phyloP scores from a whole-genome alignment of 1,284 basidiomycete species.

The Leccinum laetum region DNA sequence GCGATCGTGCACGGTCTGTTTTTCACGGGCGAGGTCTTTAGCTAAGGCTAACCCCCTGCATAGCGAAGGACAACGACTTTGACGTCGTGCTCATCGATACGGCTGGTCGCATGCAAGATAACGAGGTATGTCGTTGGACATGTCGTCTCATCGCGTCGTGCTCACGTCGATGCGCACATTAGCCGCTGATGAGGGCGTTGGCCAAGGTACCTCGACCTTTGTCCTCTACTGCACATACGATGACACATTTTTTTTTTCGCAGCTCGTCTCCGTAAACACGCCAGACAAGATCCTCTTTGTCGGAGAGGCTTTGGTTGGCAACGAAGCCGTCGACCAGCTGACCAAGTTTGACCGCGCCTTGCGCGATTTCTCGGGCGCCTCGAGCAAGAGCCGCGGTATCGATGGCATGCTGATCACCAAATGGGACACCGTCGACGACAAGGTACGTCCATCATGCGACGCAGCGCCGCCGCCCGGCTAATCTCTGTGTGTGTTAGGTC shows the following conservation, averaged over 20 bases:
- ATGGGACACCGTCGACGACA: slow-evolving; percentile 97
- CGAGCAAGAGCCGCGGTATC: slow-evolving; percentile 80
- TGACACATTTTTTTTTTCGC: slow-evolving; percentile 7
- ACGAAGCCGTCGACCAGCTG: slow-evolving; percentile 95
- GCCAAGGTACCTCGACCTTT: slow-evolving; percentile 67
- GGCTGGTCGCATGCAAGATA: slow-evolving; percentile 98
- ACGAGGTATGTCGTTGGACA: slow-evolving; percentile 68
- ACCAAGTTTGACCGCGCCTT: slow-evolving; percentile 93
- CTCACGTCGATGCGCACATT: slow-evolving; percentile 7
- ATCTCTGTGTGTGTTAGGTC: slow-evolving; percentile 52
- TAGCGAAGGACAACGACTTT: slow-evolving; percentile 85
- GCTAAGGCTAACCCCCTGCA: slow-evolving; percentile 9
- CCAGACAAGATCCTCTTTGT: slow-evolving; percentile 98
- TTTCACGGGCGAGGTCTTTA: background rate
- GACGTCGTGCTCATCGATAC: slow-evolving; percentile 97
- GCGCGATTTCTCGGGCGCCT: slow-evolving; percentile 81
- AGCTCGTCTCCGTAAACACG: slow-evolving; percentile 89
- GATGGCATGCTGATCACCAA: slow-evolving; percentile 97
- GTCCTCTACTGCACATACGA: slow-evolving; percentile 2
- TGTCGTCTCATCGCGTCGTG: background rate
- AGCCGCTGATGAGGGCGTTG: slow-evolving; percentile 97
- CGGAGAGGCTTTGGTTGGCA: slow-evolving; percentile 94
- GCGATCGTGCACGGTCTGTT: slow-evolving; percentile 84
- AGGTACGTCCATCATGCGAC: slow-evolving; percentile 44
- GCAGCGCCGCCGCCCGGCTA: background rate